These are phyloP conservation scores for Melanogaster broomeanus DNA, from an alignment of 768 basidiomycete genomes.

Conservation along the genomic window DNA sequence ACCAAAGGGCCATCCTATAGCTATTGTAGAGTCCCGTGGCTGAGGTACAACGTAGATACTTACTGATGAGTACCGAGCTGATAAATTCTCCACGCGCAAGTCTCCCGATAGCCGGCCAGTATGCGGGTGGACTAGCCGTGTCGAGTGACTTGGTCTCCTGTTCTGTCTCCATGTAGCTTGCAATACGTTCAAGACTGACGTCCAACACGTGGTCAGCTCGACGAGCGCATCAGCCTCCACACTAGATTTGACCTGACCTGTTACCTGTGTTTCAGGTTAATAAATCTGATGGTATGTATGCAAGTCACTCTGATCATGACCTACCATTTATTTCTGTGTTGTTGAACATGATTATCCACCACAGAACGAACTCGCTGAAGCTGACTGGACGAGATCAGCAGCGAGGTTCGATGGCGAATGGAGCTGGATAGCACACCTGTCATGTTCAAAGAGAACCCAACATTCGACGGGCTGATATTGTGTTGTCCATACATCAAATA, in stretches of 20 bases:
- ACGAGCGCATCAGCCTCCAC: neutral
- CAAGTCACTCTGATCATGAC: neutral
- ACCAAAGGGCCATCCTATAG: neutral
- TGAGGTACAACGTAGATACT: neutral
- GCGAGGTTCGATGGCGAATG: neutral
- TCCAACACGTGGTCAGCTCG: neutral
- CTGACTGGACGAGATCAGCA: neutral
- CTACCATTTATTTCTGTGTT: constrained; percentile 11
- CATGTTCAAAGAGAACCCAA: constrained; percentile 13
- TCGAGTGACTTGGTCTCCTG: constrained; percentile 52
- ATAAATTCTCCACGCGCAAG: constrained; percentile 53
- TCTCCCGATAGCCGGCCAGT: constrained; percentile 66
- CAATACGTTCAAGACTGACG: constrained; percentile 35
- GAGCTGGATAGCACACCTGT: constrained; percentile 6
- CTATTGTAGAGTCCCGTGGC: neutral
- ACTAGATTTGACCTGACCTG: constrained; percentile 10
- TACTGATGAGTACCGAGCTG: constrained; percentile 50
- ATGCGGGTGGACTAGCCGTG: constrained; percentile 53
- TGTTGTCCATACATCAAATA: constrained; percentile 37
- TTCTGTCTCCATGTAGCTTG: constrained; percentile 50
- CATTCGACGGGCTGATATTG: constrained; percentile 15
- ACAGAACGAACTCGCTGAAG: constrained; percentile 10
- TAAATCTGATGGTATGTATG: constrained; percentile 2
- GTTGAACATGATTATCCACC: constrained; percentile 27
- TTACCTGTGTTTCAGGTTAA: constrained; percentile 11